Evolutionary conservation across 257 asterid species (phyloP).

Genomic region (Leonotis leonurus): DNA sequence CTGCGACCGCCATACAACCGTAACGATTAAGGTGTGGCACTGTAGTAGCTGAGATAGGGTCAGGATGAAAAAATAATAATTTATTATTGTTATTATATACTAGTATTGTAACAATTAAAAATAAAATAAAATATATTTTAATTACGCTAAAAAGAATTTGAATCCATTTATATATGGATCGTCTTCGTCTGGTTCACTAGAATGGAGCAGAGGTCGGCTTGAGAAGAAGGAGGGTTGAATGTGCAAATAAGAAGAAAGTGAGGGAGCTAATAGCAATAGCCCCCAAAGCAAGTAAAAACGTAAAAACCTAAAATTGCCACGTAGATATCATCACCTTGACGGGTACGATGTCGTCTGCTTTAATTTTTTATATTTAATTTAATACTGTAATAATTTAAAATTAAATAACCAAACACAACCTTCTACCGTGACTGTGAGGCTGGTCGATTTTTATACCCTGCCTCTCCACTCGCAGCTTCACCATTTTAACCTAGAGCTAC

Average conservation of each 20-base stretch:
- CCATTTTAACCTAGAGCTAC: constrained; percentile 1
- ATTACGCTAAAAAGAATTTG: no score
- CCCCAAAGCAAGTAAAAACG: constrained; percentile 18
- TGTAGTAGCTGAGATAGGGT: neutral
- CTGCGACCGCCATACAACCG: constrained; percentile 9
- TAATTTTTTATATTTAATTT: no score
- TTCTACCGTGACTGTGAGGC: no score
- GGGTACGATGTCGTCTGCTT: constrained; percentile 12
- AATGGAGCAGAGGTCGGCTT: neutral
- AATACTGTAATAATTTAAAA: no score
- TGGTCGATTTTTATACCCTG: neutral
- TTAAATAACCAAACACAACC: no score
- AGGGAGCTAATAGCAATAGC: constrained; percentile 17
- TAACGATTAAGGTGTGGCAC: neutral
- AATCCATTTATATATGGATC: no score
- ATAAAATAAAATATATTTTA: no score
- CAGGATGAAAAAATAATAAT: neutral
- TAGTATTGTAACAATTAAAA: no score
- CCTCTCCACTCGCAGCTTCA: neutral
- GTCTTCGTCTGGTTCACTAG: no score
- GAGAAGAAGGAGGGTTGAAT: neutral
- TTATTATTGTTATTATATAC: no score
- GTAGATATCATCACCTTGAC: neutral
- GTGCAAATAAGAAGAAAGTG: neutral
- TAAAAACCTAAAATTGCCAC: constrained; percentile 12